Percentiles rank a stretch among this genome's conserved stretches.
Conservation (phyloP, 164 flowering plant genomes). For the Magnolia kwangsiensis region DNA sequence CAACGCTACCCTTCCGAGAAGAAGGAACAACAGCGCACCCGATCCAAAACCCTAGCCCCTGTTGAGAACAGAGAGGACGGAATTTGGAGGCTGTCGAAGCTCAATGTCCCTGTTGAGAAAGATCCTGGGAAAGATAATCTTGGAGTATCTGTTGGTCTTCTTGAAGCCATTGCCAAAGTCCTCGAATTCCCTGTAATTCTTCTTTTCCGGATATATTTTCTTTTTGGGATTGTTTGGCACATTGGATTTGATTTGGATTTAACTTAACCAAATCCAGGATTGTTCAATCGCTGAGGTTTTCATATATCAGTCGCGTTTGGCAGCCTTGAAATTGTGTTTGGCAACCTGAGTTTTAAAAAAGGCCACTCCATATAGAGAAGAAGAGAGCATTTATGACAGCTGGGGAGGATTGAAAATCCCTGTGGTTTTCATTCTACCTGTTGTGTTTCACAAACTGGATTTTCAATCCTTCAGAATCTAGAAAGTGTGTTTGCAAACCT, state of each 20-base stretch:
- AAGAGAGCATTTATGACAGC: too few species aligned
- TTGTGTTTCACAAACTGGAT: too few species aligned
- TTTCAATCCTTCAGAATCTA: too few species aligned
- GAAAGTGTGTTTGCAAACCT: too few species aligned
- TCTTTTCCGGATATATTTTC: slow-evolving; percentile 3
- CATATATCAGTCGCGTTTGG: background rate
- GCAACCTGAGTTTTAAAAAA: background rate
- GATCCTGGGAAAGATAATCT: slow-evolving; percentile 89
- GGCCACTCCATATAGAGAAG: too few species aligned
- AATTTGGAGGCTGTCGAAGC: slow-evolving; percentile 78
- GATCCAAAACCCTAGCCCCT: slow-evolving; percentile 28
- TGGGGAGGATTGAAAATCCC: too few species aligned
- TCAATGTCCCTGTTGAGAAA: slow-evolving; percentile 54
- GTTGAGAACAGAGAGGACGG: slow-evolving; percentile 58
- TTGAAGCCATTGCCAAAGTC: slow-evolving; percentile 74
- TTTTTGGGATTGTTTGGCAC: background rate
- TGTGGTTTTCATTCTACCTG: too few species aligned
- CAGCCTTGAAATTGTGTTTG: background rate
- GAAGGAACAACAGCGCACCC: slow-evolving; percentile 56
- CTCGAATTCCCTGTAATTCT: slow-evolving; percentile 78
- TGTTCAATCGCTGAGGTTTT: background rate
- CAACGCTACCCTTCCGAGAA: slow-evolving; percentile 93
- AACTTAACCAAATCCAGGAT: too few species aligned
- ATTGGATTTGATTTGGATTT: too few species aligned
- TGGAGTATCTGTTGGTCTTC: slow-evolving; percentile 56